Percentiles rank a stretch among this genome's conserved stretches.
Evolutionary conservation across 2,329 filamentous ascomycete genomes (phyloP).

Genomic region (Cylindrodendrum hubeiense): DNA sequence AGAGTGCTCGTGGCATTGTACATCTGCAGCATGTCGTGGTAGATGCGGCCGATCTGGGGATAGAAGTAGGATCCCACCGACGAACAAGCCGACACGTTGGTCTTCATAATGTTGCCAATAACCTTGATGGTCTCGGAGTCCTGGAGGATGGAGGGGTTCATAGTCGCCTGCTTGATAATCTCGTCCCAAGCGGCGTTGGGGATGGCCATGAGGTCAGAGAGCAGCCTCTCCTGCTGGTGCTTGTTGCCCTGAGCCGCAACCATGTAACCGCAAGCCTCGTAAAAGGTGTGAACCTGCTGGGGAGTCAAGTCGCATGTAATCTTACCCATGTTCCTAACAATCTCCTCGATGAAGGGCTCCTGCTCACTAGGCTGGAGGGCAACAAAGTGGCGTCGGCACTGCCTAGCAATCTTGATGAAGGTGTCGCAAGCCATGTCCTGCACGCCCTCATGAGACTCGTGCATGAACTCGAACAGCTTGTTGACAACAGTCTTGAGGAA

Average conservation of each 20-base stretch:
- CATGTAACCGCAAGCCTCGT: constrained; percentile 99
- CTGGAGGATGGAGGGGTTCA: constrained; percentile 87
- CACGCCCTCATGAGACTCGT: constrained; percentile 98
- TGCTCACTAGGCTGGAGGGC: constrained; percentile 93
- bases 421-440: constrained; percentile 99
- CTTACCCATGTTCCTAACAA: constrained; percentile 93
- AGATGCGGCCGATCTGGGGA: constrained; percentile 96
- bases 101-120: constrained; percentile 99
- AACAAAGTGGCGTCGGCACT: constrained; percentile 97
- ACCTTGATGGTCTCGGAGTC: constrained; percentile 97
- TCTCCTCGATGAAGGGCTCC: constrained; percentile 98
- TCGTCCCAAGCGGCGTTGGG: constrained; percentile 96
- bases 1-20: constrained; percentile 96
- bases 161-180: constrained; percentile 89
- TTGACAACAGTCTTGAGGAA: constrained; percentile 99
- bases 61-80: constrained; percentile 98
- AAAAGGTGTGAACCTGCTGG: constrained; percentile 98
- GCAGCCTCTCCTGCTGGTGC: constrained; percentile 89
- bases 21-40: constrained; percentile 99
- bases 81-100: constrained; percentile 97
- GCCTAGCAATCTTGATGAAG: constrained; percentile 99
- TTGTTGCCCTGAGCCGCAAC: constrained; percentile 98
- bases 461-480: constrained; percentile 99
- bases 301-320: constrained; percentile 96
- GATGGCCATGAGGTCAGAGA: constrained; percentile 91